These are phyloP conservation scores for Roridomyces roridus DNA, from an alignment of 768 basidiomycete species.

Conservation along the genomic window DNA sequence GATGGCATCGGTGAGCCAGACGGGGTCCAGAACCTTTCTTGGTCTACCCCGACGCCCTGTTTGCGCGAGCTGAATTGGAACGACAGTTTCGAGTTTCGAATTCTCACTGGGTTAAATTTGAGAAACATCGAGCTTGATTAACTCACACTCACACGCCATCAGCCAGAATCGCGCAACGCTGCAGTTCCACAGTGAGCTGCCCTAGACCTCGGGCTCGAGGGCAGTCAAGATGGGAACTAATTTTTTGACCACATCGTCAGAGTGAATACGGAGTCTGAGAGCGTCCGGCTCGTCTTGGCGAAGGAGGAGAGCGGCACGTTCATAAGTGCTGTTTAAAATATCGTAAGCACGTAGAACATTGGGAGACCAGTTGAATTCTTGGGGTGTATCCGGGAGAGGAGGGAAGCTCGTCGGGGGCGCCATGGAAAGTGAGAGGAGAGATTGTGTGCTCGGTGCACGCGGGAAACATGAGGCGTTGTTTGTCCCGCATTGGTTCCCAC, in stretches of 20 bases:
- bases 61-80: not conserved
- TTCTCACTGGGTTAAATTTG: not conserved
- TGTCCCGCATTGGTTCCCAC: not conserved
- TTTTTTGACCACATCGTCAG: slow-evolving; percentile 4
- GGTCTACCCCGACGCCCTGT: slow-evolving; percentile 1
- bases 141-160: not conserved
- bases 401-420: slow-evolving; percentile 9
- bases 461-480: not conserved
- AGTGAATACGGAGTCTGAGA: slow-evolving; percentile 15
- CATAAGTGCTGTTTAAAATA: slow-evolving; percentile 3
- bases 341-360: slow-evolving; percentile 11
- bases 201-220: slow-evolving; percentile 7
- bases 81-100: not conserved
- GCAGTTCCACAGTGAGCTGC: not conserved
- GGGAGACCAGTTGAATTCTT: slow-evolving; percentile 10
- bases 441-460: not conserved
- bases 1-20: slow-evolving; percentile 2
- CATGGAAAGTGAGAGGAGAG: not conserved
- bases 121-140: no score
- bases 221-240: slow-evolving; percentile 14
- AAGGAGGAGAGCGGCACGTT: slow-evolving; percentile 1
- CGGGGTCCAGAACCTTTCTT: not conserved
- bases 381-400: slow-evolving; percentile 2
- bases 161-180: not conserved
- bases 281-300: slow-evolving; percentile 20